These are phyloP conservation scores for Penicillium angulare DNA, from an alignment of 495 filamentous ascomycete genomes.

Conservation along the genomic window DNA sequence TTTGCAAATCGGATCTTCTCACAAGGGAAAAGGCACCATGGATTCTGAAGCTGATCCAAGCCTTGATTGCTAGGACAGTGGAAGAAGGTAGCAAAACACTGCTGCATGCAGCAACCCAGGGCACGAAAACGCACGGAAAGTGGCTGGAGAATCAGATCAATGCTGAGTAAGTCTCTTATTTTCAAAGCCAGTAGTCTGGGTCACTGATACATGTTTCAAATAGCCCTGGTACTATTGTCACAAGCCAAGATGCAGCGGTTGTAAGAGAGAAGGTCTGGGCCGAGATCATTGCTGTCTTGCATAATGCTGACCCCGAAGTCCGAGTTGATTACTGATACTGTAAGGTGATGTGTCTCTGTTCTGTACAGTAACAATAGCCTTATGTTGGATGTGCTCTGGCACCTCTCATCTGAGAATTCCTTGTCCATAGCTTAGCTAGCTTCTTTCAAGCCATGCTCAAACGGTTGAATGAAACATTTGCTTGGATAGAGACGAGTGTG, in stretches of 20 bases:
- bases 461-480: too few species aligned
- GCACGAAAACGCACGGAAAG: slow-evolving; percentile 12
- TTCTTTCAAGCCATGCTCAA: too few species aligned
- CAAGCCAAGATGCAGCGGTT: neutral
- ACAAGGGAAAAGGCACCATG: slow-evolving; percentile 14
- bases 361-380: too few species aligned
- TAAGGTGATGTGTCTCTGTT: neutral
- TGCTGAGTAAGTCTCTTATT: slow-evolving; percentile 10
- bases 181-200: neutral
- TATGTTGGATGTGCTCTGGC: too few species aligned
- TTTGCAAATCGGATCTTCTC: slow-evolving; percentile 17
- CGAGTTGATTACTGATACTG: neutral
- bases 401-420: too few species aligned
- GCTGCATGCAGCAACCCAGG: slow-evolving; percentile 13
- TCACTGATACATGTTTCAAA: neutral
- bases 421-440: too few species aligned
- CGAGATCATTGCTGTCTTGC: slow-evolving; percentile 9
- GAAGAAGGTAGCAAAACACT: slow-evolving; percentile 23
- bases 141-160: slow-evolving; percentile 19
- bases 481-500: too few species aligned
- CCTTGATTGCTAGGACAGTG: slow-evolving; percentile 15
- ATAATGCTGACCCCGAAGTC: neutral
- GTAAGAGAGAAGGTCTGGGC: slow-evolving; percentile 11
- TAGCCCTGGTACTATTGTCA: slow-evolving; percentile 13
- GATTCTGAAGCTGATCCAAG: slow-evolving; percentile 12